Evolutionary conservation across 306 rosid genomes (phyloP), one percentile per base, ranked within the genome.

Genomic region (Neltuma alba): DNA sequence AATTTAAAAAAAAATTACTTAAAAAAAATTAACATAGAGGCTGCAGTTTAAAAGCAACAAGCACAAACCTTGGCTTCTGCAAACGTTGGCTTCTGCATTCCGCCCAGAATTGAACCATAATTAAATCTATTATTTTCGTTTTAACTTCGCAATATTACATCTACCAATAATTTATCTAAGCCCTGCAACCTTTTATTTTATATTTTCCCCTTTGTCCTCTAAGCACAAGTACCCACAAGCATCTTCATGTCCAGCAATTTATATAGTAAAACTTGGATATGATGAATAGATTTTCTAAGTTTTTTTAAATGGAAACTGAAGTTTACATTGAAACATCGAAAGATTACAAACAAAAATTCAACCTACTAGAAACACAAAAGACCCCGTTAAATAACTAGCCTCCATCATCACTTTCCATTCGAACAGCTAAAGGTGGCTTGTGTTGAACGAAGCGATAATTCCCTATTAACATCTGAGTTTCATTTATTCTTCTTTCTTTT

Each of bases 11-110:
- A 1, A 33, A 1, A 1, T 33, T 33, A 5, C 4, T 2, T 33
- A 33, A 33, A 33, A 33, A 33, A 33, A 1, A 44, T 12, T 0
- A 9, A 57, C n/a, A n/a, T n/a, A 78, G 74, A 81, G 71, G 75
- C 75, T 78, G 87, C 33, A 70, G 33, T 81, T 81, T 28, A 57
- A 83, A 81, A 83, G 87, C 67, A 75, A 75, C 74, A 76, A 57
- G 65, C 78, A 83, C 73, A 82, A 73, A 84, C 76, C 76, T 48
- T 27, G 38, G 75, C 34, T 52, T 45, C 55, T 78, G 80, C 83
- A 31, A 73, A 84, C 76, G 73, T 48, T 27, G 38, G 75, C 34
- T 52, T 45, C 55, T 78, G 80, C 83, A 31, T 64, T 65, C 84
- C 70, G 6, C 40, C 8, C 8, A 3, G 40, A 33, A 33, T 33